A percentile compares a stretch with the other conserved stretches of the same genome.
Evolutionary conservation across 208 protist genomes (phyloP).

Genomic region (Jaenimonas drosophilae): DNA sequence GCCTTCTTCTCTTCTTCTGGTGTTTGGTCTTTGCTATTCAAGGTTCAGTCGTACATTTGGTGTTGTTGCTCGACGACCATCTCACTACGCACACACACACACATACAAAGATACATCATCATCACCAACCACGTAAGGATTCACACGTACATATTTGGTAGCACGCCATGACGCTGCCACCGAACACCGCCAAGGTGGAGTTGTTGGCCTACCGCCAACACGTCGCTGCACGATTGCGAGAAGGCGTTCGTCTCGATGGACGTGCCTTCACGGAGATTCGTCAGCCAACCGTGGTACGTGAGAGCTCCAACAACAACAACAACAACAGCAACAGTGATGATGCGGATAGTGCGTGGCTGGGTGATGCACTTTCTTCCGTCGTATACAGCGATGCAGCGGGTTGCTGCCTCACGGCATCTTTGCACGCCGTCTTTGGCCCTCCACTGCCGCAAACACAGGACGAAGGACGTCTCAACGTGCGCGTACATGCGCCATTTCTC

Average conservation of each 20-base stretch:
- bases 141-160: too few relatives aligned
- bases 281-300: conserved; percentile 37
- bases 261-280: conserved; percentile 32
- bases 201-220: conserved; percentile 51
- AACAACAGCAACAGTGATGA: conserved; percentile 5
- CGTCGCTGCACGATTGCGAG: conserved; percentile 19
- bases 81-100: too few relatives aligned
- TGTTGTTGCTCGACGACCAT: too few relatives aligned
- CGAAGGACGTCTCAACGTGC: conserved; percentile 59
- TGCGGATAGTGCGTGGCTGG: too few relatives aligned
- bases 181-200: conserved; percentile 70
- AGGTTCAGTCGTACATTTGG: too few relatives aligned
- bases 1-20: too few relatives aligned
- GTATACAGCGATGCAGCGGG: conserved; percentile 70
- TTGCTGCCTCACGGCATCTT: conserved; percentile 38
- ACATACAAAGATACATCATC: too few relatives aligned
- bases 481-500: conserved; percentile 58
- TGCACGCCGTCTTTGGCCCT: conserved; percentile 68
- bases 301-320: conserved; percentile 8
- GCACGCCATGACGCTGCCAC: conserved; percentile 77
- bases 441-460: conserved; percentile 30
- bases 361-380: conserved; percentile 56
- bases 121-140: too few relatives aligned
- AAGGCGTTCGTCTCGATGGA: conserved; percentile 41
- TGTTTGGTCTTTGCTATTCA: too few relatives aligned